These are phyloP conservation scores for Ceratobasidium sp. DNA, from an alignment of 1,284 basidiomycete species.

Conservation along the genomic window DNA sequence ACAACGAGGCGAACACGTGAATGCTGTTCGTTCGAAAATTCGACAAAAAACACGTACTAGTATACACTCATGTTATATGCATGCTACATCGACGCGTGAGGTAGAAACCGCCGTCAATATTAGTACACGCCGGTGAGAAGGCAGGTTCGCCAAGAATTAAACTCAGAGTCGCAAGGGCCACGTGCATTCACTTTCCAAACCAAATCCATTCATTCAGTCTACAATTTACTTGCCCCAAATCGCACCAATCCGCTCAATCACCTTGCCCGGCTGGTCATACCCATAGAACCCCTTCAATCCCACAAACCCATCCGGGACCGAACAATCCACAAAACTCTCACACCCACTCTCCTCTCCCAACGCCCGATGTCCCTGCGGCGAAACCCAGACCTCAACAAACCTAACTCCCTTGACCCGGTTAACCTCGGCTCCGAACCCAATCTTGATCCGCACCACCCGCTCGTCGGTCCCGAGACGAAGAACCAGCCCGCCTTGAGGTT, in stretches of 20 bases:
- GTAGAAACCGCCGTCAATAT: too few relatives aligned
- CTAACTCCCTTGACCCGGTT: neutral
- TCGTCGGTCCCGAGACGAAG: neutral
- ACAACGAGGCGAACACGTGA: too few relatives aligned
- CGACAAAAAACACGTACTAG: too few relatives aligned
- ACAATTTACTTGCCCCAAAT: constrained; percentile 26
- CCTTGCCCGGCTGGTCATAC: neutral
- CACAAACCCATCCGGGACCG: neutral
- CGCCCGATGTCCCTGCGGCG: too few relatives aligned
- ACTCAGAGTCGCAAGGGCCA: neutral
- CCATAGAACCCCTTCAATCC: constrained; percentile 23
- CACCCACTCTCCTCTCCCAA: too few relatives aligned
- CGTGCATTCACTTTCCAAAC: neutral
- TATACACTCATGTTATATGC: too few relatives aligned
- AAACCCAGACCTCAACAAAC: constrained; percentile 1
- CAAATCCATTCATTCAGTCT: too few relatives aligned
- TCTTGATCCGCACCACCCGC: neutral
- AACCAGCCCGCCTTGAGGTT: neutral
- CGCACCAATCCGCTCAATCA: constrained; percentile 13
- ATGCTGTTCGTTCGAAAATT: too few relatives aligned
- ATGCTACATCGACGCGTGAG: too few relatives aligned
- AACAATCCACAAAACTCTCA: constrained; percentile 7
- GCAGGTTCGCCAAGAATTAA: too few relatives aligned
- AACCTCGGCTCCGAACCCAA: neutral
- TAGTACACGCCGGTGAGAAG: too few relatives aligned